A percentile compares a stretch with the other conserved stretches of the same genome.
These are phyloP conservation scores for Pulveroboletus sp. DNA, from an alignment of 768 basidiomycete species.

Conservation along the genomic window DNA sequence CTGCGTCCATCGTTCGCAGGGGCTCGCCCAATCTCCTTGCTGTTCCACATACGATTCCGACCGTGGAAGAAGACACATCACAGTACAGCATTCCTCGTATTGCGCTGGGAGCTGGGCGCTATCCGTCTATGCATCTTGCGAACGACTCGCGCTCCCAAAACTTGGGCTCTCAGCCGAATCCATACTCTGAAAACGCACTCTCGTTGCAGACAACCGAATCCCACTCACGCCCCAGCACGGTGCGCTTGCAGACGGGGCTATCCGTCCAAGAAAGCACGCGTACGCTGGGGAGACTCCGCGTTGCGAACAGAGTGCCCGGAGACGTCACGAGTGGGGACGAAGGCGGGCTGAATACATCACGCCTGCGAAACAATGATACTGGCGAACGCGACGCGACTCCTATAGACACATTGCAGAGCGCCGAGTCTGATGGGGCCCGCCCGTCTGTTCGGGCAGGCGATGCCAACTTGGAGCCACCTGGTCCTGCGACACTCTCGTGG, in stretches of 20 bases:
- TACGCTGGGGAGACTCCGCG: constrained; percentile 42
- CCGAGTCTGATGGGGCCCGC: neutral
- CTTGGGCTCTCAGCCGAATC: neutral
- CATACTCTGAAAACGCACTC: neutral
- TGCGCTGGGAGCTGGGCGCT: neutral
- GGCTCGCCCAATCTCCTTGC: constrained; percentile 16
- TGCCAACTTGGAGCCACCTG: constrained; percentile 13
- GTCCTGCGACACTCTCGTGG: constrained; percentile 24
- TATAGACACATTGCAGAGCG: neutral
- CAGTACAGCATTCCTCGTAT: constrained; percentile 2
- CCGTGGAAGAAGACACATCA: neutral
- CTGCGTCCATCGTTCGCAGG: constrained; percentile 20
- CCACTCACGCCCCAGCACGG: constrained; percentile 10
- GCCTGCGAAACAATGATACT: neutral
- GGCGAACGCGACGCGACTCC: neutral
- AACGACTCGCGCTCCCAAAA: constrained; percentile 4
- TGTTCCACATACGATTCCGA: constrained; percentile 13
- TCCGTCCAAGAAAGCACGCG: constrained; percentile 30
- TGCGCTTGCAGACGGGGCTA: constrained; percentile 12
- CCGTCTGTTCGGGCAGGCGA: constrained; percentile 2
- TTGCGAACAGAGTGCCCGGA: constrained; percentile 46
- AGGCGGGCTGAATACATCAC: constrained; percentile 19
- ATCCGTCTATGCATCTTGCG: neutral
- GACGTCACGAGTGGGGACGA: constrained; percentile 37
- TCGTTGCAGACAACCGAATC: constrained; percentile 5